phyloP scores from a whole-genome alignment of 176 grass and related monocot species.

The Zea luxurians region DNA sequence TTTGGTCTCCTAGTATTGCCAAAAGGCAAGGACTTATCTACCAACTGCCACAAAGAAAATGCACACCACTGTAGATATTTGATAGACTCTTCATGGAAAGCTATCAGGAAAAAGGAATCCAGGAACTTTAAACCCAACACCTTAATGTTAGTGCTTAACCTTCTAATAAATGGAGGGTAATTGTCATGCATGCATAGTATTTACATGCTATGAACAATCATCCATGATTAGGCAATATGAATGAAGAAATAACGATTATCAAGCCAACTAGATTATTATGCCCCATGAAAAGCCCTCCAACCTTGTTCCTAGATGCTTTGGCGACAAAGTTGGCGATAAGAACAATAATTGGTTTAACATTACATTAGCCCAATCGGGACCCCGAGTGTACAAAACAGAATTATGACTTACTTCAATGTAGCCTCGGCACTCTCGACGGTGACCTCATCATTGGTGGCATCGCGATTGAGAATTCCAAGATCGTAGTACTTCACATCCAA shows the following conservation, averaged over 20 bases:
- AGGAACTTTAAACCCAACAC: constrained; percentile 3
- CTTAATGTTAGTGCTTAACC: background rate
- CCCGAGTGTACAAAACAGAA: background rate
- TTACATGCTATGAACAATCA: constrained; percentile 9
- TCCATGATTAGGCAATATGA: background rate
- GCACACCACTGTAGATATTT: background rate
- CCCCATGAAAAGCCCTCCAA: background rate
- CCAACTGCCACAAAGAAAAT: background rate
- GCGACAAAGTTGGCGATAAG: background rate
- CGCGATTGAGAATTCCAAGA: constrained; percentile 82
- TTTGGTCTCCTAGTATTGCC: background rate
- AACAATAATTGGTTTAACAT: constrained; percentile 2
- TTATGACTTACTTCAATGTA: constrained; percentile 69
- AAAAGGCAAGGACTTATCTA: background rate
- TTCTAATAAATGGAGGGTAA: background rate
- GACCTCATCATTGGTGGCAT: constrained; percentile 82
- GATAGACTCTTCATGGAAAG: background rate
- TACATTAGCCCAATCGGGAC: background rate
- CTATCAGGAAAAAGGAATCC: constrained; percentile 16
- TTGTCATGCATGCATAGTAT: background rate
- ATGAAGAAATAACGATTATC: background rate
- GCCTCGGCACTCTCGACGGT: constrained; percentile 90
- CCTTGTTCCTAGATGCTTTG: background rate
- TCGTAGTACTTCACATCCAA: constrained; percentile 95
- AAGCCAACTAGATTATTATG: background rate